Percentiles rank a stretch among this genome's conserved stretches.
These are phyloP conservation scores for Fragaria ananassa DNA, from an alignment of 306 rosid genomes.

Conservation along the genomic window DNA sequence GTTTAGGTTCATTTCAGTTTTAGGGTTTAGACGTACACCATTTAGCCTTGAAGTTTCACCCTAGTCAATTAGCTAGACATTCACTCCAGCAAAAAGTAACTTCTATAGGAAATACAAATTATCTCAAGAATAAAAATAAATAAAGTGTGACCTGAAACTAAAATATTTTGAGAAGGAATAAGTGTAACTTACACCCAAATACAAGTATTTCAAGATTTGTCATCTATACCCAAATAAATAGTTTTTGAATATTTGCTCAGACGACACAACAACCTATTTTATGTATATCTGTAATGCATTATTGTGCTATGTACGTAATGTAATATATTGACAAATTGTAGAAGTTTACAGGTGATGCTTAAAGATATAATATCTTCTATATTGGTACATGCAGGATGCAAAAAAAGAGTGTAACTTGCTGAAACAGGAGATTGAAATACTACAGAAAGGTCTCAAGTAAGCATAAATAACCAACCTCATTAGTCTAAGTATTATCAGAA, in stretches of 20 bases:
- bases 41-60: background rate
- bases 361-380: background rate
- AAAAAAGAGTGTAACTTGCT: conserved; percentile 59
- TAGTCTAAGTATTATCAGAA: background rate
- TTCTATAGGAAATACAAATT: background rate
- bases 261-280: background rate
- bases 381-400: conserved; percentile 41
- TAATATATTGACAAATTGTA: background rate
- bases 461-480: background rate
- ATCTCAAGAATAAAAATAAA: background rate
- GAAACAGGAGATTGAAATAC: conserved; percentile 61
- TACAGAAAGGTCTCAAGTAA: conserved; percentile 84
- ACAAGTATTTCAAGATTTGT: background rate
- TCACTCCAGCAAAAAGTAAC: background rate
- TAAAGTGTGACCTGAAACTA: background rate
- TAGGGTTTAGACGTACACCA: background rate
- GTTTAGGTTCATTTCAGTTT: background rate
- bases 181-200: background rate
- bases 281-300: background rate
- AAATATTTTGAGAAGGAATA: background rate
- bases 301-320: background rate
- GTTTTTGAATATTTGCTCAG: background rate
- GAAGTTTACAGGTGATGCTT: background rate
- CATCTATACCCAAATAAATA: background rate
- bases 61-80: background rate